Evolutionary conservation across 2,329 filamentous ascomycete genomes (phyloP).

Genomic region (Colletotrichum shisoi): DNA sequence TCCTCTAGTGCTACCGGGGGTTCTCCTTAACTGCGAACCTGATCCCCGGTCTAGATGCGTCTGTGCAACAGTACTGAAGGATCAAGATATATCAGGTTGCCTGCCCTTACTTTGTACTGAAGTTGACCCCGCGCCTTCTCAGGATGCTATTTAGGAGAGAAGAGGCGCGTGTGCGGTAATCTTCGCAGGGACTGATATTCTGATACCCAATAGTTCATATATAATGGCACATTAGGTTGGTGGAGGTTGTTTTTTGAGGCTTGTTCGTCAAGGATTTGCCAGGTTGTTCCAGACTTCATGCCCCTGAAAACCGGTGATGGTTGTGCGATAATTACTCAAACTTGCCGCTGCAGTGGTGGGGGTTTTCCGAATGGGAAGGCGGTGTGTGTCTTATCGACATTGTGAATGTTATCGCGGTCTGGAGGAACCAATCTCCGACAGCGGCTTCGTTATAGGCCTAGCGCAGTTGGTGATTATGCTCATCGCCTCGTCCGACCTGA

Average conservation of each 20-base stretch:
- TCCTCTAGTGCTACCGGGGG: background rate
- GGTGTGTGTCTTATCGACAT: constrained; percentile 25
- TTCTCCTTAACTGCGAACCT: too few species aligned
- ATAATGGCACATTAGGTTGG: too few species aligned
- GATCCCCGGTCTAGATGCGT: background rate
- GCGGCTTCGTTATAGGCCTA: constrained; percentile 5
- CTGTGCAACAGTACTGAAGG: background rate
- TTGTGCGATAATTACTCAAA: constrained; percentile 38
- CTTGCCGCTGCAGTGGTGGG: constrained; percentile 25
- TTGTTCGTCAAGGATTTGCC: constrained; percentile 4
- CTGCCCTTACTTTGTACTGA: background rate
- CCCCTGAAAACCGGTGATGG: constrained; percentile 23
- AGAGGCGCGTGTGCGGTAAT: background rate
- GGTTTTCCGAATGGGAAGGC: constrained; percentile 22
- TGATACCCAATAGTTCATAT: background rate
- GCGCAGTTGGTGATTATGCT: background rate
- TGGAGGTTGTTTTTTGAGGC: background rate
- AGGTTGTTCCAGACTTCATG: constrained; percentile 12
- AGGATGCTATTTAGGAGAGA: background rate
- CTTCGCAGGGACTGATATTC: background rate
- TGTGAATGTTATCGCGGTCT: constrained; percentile 22
- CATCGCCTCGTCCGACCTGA: background rate
- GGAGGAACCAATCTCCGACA: constrained; percentile 32
- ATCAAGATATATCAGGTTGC: constrained; percentile 1
- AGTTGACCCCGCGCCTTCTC: constrained; percentile 22